Evolutionary conservation across 129 eudicot species (phyloP).

Genomic region (Saussurea involucrata): DNA sequence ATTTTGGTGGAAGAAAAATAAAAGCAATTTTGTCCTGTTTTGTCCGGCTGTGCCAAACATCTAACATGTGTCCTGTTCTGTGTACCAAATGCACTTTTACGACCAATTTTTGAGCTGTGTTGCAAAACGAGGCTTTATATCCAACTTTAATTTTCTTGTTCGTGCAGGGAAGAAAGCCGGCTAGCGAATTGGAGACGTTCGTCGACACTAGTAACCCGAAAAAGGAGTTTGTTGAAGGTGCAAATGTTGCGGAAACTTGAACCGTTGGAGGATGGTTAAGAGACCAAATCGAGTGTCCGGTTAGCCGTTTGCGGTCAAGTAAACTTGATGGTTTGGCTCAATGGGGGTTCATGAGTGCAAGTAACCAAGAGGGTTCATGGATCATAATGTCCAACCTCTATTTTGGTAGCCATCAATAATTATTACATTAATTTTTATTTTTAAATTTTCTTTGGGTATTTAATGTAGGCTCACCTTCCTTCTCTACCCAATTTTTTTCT

Average conservation of each 20-base stretch:
- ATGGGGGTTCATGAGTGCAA: conserved; percentile 8
- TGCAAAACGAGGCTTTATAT: neutral
- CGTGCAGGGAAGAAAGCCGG: conserved; percentile 27
- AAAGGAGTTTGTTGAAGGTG: conserved; percentile 8
- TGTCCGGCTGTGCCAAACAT: neutral
- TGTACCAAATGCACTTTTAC: neutral
- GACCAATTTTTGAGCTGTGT: neutral
- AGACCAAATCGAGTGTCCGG: neutral
- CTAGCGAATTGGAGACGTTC: conserved; percentile 5
- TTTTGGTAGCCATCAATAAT: conserved; percentile 14
- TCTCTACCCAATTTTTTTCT: neutral
- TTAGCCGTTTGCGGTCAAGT: conserved; percentile 11
- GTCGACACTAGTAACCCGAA: neutral
- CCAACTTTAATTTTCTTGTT: neutral
- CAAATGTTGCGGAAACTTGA: conserved; percentile 9
- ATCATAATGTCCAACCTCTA: conserved; percentile 14
- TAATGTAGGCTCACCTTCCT: conserved; percentile 22
- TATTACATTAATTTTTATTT: conserved; percentile 5
- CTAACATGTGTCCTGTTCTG: too few species aligned
- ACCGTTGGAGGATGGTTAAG: conserved; percentile 3
- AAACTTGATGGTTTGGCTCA: conserved; percentile 6
- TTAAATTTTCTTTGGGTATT: conserved; percentile 9
- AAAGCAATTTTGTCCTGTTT: neutral
- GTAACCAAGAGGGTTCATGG: conserved; percentile 16
- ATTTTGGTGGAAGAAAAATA: neutral